A percentile compares a stretch with the other conserved stretches of the same genome.
phyloP scores from a whole-genome alignment of 495 filamentous ascomycete genomes.

The Podospora fimiseda region DNA sequence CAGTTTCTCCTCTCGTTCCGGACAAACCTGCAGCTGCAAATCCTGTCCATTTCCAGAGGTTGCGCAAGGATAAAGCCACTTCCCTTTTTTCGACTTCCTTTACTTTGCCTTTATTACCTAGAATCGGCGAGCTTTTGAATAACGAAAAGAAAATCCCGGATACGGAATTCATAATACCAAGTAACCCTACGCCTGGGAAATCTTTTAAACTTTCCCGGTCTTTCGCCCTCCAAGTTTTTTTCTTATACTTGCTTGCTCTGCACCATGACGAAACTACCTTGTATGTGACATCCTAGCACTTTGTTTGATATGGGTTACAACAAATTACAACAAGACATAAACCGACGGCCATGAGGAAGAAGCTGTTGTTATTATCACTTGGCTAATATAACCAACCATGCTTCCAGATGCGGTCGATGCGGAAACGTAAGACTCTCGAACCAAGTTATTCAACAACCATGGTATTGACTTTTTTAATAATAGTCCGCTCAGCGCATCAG shows the following conservation, averaged over 20 bases:
- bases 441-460: neutral
- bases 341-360: too few species aligned
- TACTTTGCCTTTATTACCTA: too few species aligned
- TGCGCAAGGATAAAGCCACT: neutral
- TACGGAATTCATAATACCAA: neutral
- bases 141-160: neutral
- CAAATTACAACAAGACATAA: too few species aligned
- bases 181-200: too few species aligned
- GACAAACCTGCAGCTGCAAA: too few species aligned
- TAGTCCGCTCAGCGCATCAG: constrained; percentile 80
- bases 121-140: too few species aligned
- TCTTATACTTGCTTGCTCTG: neutral
- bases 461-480: constrained; percentile 2
- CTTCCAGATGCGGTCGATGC: constrained; percentile 87
- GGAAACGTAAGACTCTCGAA: constrained; percentile 62
- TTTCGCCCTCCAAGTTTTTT: neutral
- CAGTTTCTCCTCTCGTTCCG: too few species aligned
- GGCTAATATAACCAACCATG: constrained; percentile 12
- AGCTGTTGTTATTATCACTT: too few species aligned
- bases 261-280: constrained; percentile 64
- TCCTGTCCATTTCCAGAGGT: too few species aligned
- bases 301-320: constrained; percentile 11
- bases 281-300: constrained; percentile 44
- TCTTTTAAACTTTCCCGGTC: neutral
- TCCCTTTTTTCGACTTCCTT: too few species aligned